phyloP scores from a whole-genome alignment of 345 rosid species.

The Aquilaria yunnanensis region DNA sequence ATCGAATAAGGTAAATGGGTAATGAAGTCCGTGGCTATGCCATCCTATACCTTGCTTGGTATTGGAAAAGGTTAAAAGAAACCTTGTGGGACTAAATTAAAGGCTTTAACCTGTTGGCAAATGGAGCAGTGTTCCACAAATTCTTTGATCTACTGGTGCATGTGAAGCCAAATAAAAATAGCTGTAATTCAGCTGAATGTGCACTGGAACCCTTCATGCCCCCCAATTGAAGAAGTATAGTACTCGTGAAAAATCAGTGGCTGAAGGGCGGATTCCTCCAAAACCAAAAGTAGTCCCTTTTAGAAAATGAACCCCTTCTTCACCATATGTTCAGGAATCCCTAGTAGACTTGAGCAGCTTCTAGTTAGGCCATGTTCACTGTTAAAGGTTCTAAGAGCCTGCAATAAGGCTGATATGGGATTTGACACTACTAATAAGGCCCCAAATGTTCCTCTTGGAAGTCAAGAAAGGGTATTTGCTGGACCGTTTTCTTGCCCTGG shows the following conservation, averaged over 20 bases:
- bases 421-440: too few relatives aligned
- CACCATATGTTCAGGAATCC: too few relatives aligned
- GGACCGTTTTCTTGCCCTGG: too few relatives aligned
- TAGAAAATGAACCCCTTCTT: too few relatives aligned
- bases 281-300: too few relatives aligned
- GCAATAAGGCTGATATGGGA: too few relatives aligned
- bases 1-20: background rate
- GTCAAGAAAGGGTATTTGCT: too few relatives aligned
- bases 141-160: background rate
- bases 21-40: background rate
- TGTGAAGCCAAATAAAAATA: background rate
- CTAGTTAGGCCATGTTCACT: too few relatives aligned
- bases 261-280: too few relatives aligned
- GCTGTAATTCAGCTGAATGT: background rate
- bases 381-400: too few relatives aligned
- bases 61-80: background rate
- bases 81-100: background rate
- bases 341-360: too few relatives aligned
- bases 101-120: background rate
- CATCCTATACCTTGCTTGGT: background rate
- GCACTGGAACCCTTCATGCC: background rate
- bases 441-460: too few relatives aligned
- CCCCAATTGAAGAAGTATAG: background rate
- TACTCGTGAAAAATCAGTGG: background rate
- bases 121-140: background rate